Conservation (phyloP, 2,329 filamentous ascomycete genomes). For the Microcera coccophila region DNA sequence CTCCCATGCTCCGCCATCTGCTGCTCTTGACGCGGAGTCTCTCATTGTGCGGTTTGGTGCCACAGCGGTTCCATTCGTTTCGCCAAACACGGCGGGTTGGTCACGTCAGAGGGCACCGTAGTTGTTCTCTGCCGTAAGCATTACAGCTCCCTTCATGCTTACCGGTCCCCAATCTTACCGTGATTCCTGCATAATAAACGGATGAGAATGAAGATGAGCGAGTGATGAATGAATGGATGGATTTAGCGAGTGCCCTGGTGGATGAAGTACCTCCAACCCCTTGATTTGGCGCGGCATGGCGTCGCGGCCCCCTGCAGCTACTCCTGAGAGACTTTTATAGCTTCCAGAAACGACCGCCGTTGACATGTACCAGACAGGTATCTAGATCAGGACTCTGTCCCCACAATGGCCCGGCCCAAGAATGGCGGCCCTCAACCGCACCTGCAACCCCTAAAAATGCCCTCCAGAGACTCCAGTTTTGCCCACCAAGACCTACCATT, state of each 20-base stretch:
- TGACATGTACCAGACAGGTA: conserved; percentile 11
- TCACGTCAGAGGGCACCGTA: no score
- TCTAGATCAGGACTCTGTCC: conserved; percentile 1
- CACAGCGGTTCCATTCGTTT: no score
- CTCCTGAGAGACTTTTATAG: conserved; percentile 5
- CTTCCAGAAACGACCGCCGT: background rate
- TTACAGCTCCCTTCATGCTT: no score
- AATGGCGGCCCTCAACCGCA: conserved; percentile 11
- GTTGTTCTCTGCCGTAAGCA: no score
- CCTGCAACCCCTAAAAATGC: conserved; percentile 25
- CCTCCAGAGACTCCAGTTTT: conserved; percentile 12
- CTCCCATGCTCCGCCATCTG: no score
- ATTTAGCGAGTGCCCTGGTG: no score
- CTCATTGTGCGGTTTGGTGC: no score
- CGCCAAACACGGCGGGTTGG: no score
- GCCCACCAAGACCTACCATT: conserved; percentile 12
- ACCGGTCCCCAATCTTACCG: no score
- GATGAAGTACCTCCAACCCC: conserved; percentile 14
- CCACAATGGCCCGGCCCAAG: conserved; percentile 14
- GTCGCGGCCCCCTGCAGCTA: conserved; percentile 16
- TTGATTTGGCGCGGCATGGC: conserved; percentile 18
- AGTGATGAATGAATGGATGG: background rate
- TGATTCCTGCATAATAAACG: no score
- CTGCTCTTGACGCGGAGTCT: no score
- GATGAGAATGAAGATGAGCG: background rate